Evolutionary conservation across 169 alveolate genomes (phyloP), one percentile per base, ranked within the genome.

Genomic region (Plasmodium berghei): DNA sequence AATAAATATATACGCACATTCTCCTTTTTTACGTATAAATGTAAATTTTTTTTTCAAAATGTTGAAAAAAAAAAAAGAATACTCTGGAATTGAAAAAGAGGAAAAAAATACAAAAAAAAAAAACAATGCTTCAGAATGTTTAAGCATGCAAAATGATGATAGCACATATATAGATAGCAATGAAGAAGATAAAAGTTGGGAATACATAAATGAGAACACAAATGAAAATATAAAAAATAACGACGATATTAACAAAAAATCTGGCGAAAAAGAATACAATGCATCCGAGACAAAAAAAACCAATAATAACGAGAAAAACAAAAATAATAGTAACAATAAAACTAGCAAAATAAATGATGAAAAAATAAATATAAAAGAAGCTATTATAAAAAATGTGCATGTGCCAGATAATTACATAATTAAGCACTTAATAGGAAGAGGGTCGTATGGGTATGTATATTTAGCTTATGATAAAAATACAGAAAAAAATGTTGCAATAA

Each of bases 361-460:
- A 45, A 75, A 75, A 42, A 75, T 75, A 52, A 75, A 75, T 67
- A 75, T 75, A 61, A 75, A 75, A 55, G 89, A 75, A 42, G 89
- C 89, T 10, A 75, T 75, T 16, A 75, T 75, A 46, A 75, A 63
- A 75, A 75, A 75, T 55, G 89, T 75, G 34, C 40, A 48, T 42
- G 89, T 95, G 9, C 97, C 97, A 0, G 97, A 94, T 40, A 93
- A 97, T 66, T 96, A 96, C 64, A 96, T 96, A 87, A 91, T 96
- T n/a, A 93, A 95, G 22, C 97, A 96, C 46, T 90, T 96, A 90
- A 95, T 96, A 28, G 98, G 98, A 22, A 95, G 98, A 8, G 99
- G 99, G 14, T 96, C 98, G 4, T 97, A 97, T 87, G 99, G 99
- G 9, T 95, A 94, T 40, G 99, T 97, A 9, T 94, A 97, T 91